phyloP scores from a whole-genome alignment of 305 asterid species.

The Fraxinus xanthoxyloides region DNA sequence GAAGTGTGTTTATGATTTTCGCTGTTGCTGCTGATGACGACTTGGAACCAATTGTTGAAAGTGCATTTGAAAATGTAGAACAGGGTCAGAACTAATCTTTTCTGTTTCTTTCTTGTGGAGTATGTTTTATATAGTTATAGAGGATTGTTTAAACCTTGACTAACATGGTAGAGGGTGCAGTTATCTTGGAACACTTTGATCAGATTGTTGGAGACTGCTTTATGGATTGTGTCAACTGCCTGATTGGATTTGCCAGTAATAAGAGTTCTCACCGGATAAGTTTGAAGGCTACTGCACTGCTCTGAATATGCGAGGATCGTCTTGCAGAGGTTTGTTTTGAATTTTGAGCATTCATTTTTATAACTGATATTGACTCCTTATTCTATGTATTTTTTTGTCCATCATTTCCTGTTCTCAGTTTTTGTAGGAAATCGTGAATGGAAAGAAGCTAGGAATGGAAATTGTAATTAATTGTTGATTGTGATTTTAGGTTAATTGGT shows the following conservation, averaged over 20 bases:
- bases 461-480: not conserved
- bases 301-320: slow-evolving; percentile 98
- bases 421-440: not conserved
- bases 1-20: not conserved
- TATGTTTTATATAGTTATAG: slow-evolving; percentile 17
- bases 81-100: slow-evolving; percentile 58
- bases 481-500: not conserved
- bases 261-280: slow-evolving; percentile 93
- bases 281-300: slow-evolving; percentile 98
- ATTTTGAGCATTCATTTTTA: slow-evolving; percentile 10
- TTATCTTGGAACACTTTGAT: slow-evolving; percentile 97
- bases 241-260: slow-evolving; percentile 96
- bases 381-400: not conserved
- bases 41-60: slow-evolving; percentile 86
- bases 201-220: slow-evolving; percentile 99
- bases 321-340: slow-evolving; percentile 82
- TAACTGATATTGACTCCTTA: not conserved
- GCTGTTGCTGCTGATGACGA: slow-evolving; percentile 71
- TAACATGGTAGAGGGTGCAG: slow-evolving; percentile 58
- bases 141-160: slow-evolving; percentile 25
- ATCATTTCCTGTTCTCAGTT: slow-evolving; percentile 17
- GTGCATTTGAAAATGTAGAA: slow-evolving; percentile 98
- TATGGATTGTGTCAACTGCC: slow-evolving; percentile 99
- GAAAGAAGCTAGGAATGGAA: not conserved
- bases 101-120: slow-evolving; percentile 19